Evolutionary conservation across 1,284 basidiomycete species (phyloP), one percentile per base, ranked within the genome.

Genomic region (Trametes versicolor): DNA sequence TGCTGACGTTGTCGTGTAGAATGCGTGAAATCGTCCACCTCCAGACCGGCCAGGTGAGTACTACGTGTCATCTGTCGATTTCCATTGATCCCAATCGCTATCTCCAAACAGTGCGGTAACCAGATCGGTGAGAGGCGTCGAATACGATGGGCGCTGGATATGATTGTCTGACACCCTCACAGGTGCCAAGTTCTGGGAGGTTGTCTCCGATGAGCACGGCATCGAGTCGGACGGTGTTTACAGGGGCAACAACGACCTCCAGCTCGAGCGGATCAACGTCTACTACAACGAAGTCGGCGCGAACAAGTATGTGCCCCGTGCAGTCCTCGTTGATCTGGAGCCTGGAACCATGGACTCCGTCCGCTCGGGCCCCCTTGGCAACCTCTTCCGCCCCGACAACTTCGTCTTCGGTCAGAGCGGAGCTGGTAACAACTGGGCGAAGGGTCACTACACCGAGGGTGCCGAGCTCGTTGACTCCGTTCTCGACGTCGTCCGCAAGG

Each of bases 151-250:
- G 64, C 62, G 50, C 68, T 67, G 65, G 73, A 64, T 62, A 58
- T 43, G 41, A 43, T 59, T 65, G 60, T 59, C 56, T 68, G 45
- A 66, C 63, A 17, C 29, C 43, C 62, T 60, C 71, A 29, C 69
- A 93, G 93, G 93, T 92, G 93, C 95, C 86, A 98, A 98, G 83
- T 98, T 99, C 91, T 98, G 96, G 97, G 96, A 93, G 82, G 96
- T 95, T 74, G 90, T 99, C 77, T 97, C 95, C 66, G 96, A 98
- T 80, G 97, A 99, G 86, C 97, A 99, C 81, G 95, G 95, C 77
- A 96, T 98, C 80, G 94, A 94, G 81, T 85, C 85, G 79, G 93
- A 96, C 84, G 96, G 96, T 82, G 80, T 86, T 67, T 99, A 98
- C 90, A 92, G 93, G 81, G 97, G 97, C 76, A 95, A 81, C 80